Base-by-base conservation (phyloP, 1,284 basidiomycete genomes). In the Melampsora larici-populina region DNA sequence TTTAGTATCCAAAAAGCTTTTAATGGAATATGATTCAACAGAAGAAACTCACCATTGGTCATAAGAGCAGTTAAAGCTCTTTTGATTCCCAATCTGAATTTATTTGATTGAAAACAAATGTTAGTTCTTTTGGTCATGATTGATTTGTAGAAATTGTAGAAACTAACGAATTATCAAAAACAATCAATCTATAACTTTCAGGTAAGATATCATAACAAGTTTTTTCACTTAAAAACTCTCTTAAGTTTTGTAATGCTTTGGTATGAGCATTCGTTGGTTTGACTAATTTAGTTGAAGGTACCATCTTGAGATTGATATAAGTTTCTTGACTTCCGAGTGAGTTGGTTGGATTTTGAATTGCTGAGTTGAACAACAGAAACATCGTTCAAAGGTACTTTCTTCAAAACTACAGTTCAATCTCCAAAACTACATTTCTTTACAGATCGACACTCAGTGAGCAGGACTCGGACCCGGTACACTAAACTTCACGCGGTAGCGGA, bases 181-280 rank as follows among this genome's bases (percentile, higher is more conserved):
- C 94, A 82, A 99, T 97, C 81, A 99, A 87, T 80, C 97, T 88
- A 85, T 96, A 99, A 85, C 91, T 92, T 85, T 97, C 92, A 21
- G 95, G 95, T 81, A 97, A 94, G 33, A 94, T 93, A 84, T 98
- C 95, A 86, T 98, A 98, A 79, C 90, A 90, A 51, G 90, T 93
- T 79, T 92, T 88, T 77, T 90, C 89, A 82, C 89, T 91, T 84
- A 98, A 89, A 84, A 94, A 93, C 74, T 86, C 86, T 69, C 95
- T 89, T 80, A 97, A 93, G 63, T 89, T 86, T 77, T 88, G 85
- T 78, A 98, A 85, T 2, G 93, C 93, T 24, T 70, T 51, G 21
- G 66, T 65, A 58, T 78, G 75, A 31, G 43, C 48, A 65, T 78
- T 40, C 0, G 60, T 78, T 24, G 67, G 75, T 78, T 70, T 70